Percentiles rank a stretch among this genome's conserved stretches.
Conservation (phyloP, 305 asterid species). For the Plantago coronopus region DNA sequence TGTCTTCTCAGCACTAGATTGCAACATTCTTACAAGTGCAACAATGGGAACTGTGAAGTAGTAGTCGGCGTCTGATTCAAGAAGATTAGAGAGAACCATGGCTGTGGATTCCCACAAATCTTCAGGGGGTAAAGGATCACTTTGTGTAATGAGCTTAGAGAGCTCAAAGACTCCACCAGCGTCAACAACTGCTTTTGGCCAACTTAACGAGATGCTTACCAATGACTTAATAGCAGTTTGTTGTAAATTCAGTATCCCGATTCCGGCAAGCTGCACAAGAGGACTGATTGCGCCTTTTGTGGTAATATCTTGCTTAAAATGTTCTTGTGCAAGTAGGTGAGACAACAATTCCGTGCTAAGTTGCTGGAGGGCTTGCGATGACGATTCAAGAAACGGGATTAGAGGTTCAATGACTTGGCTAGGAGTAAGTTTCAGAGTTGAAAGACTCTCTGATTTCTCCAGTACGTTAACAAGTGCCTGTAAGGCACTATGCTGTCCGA, state of each 20-base stretch:
- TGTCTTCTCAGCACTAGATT: slow-evolving; percentile 45
- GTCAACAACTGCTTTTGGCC: slow-evolving; percentile 82
- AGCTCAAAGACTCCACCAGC: slow-evolving; percentile 88
- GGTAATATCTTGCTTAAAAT: slow-evolving; percentile 75
- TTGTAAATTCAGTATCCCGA: slow-evolving; percentile 67
- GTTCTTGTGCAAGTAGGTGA: slow-evolving; percentile 77
- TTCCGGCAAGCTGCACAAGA: slow-evolving; percentile 80
- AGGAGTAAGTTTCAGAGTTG: slow-evolving; percentile 61
- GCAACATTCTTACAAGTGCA: slow-evolving; percentile 76
- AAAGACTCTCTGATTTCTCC: slow-evolving; percentile 81
- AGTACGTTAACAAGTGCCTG: slow-evolving; percentile 85
- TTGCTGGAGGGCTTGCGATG: slow-evolving; percentile 83
- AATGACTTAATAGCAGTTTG: slow-evolving; percentile 74
- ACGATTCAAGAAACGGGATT: slow-evolving; percentile 66
- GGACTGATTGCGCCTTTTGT: slow-evolving; percentile 76
- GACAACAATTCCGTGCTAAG: slow-evolving; percentile 78
- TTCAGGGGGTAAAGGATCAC: slow-evolving; percentile 67
- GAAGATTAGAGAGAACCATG: slow-evolving; percentile 61
- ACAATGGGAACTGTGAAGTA: slow-evolving; percentile 54
- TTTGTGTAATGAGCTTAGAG: slow-evolving; percentile 68
- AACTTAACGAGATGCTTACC: slow-evolving; percentile 65
- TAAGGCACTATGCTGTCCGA: slow-evolving; percentile 92
- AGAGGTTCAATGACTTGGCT: slow-evolving; percentile 79
- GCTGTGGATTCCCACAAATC: slow-evolving; percentile 78
- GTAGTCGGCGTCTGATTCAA: slow-evolving; percentile 52